A percentile compares a stretch with the other conserved stretches of the same genome.
Evolutionary conservation across 208 protist species (phyloP).

Genomic region (Trypanosomatidae sp.): DNA sequence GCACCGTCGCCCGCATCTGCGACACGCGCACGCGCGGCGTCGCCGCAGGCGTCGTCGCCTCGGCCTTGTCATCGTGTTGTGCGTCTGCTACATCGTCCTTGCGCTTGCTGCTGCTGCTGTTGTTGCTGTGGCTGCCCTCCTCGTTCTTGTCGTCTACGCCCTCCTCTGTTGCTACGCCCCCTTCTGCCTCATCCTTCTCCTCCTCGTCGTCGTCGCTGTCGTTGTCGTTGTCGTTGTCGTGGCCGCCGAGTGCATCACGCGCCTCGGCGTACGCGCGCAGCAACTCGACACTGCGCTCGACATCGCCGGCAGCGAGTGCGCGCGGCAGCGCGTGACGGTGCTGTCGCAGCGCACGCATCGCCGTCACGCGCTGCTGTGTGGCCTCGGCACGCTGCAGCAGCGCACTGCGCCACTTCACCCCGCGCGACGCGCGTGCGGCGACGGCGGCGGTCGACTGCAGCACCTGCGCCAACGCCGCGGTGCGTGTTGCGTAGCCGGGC

Average conservation of each 20-base stretch:
- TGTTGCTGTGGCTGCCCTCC: no score
- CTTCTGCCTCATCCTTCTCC: neutral
- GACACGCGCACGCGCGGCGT: no score
- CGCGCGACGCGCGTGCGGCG: slow-evolving; percentile 32
- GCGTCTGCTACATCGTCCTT: no score
- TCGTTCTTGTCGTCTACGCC: no score
- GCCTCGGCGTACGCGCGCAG: slow-evolving; percentile 54
- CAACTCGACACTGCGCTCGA: slow-evolving; percentile 36
- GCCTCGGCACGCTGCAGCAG: slow-evolving; percentile 39
- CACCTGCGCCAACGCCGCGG: slow-evolving; percentile 21
- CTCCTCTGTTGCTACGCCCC: neutral
- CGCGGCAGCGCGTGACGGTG: slow-evolving; percentile 13
- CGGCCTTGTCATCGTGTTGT: no score
- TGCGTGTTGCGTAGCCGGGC: slow-evolving; percentile 27
- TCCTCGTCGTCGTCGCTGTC: neutral
- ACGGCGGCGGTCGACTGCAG: slow-evolving; percentile 29
- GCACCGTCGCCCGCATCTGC: no score
- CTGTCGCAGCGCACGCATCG: slow-evolving; percentile 27
- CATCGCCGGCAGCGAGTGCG: slow-evolving; percentile 18
- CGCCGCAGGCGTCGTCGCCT: no score
- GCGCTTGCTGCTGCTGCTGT: no score
- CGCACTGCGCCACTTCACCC: slow-evolving; percentile 24
- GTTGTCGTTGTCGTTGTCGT: neutral
- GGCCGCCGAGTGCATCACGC: slow-evolving; percentile 6
- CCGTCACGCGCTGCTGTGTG: slow-evolving; percentile 27